Conservation (phyloP, 805 yeast genomes). For the Ogataea haglerorum region DNA sequence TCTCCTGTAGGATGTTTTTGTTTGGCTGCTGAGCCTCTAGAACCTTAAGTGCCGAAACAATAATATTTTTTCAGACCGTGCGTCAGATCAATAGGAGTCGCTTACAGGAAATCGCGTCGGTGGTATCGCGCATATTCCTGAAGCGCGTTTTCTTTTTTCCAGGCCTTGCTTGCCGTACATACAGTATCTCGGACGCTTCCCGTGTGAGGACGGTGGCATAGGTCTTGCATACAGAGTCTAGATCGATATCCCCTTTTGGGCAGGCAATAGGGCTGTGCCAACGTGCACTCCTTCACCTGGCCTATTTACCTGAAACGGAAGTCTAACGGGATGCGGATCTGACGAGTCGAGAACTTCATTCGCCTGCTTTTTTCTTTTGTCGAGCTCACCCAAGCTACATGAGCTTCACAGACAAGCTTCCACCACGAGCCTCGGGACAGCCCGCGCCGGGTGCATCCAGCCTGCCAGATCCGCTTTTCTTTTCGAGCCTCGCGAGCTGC, state of each 20-base stretch:
- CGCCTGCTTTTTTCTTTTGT: not conserved
- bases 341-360: not conserved
- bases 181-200: not conserved
- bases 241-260: not conserved
- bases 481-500: not conserved
- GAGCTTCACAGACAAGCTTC: too few relatives aligned
- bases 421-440: too few relatives aligned
- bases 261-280: not conserved
- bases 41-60: not conserved
- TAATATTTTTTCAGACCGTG: not conserved
- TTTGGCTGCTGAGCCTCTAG: not conserved
- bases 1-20: conserved; percentile 2
- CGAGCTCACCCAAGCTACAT: not conserved
- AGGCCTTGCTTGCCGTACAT: not conserved
- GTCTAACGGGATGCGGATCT: not conserved
- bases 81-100: conserved; percentile 2
- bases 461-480: not conserved
- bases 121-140: not conserved
- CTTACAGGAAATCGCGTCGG: conserved; percentile 4
- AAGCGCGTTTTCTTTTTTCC: not conserved
- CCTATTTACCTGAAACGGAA: not conserved
- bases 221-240: not conserved
- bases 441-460: too few relatives aligned
- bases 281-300: not conserved
- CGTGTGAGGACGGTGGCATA: not conserved